A percentile compares a stretch with the other conserved stretches of the same genome.
Evolutionary conservation across 2,329 filamentous ascomycete genomes (phyloP).

Genomic region (Amesomyces nigricolor): DNA sequence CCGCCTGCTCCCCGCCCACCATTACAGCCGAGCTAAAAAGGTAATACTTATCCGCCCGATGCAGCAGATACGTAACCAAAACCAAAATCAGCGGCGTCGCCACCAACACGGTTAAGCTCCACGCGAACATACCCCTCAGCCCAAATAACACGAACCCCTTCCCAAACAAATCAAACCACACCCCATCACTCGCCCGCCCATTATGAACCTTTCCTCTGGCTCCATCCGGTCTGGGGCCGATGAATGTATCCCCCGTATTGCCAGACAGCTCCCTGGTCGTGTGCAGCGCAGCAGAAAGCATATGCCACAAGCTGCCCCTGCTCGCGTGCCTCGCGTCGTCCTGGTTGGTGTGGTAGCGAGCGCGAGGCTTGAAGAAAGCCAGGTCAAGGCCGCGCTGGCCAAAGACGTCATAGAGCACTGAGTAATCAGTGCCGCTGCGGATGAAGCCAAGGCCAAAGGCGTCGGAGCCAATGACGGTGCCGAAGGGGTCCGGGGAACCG

Average conservation of each 20-base stretch:
- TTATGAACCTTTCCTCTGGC: slow-evolving; percentile 58
- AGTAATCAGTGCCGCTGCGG: slow-evolving; percentile 83
- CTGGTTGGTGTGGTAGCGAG: slow-evolving; percentile 84
- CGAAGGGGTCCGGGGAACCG: slow-evolving; percentile 69
- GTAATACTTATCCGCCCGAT: slow-evolving; percentile 76
- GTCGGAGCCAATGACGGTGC: slow-evolving; percentile 74
- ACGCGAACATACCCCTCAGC: slow-evolving; percentile 78
- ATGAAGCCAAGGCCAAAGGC: slow-evolving; percentile 76
- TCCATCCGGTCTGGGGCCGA: slow-evolving; percentile 49
- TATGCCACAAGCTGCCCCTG: slow-evolving; percentile 75
- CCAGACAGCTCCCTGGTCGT: slow-evolving; percentile 68
- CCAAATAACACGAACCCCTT: slow-evolving; percentile 70
- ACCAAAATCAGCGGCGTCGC: slow-evolving; percentile 70
- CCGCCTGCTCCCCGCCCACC: slow-evolving; percentile 51
- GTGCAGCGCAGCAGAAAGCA: slow-evolving; percentile 77
- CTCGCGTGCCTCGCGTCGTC: slow-evolving; percentile 79
- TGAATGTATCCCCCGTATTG: slow-evolving; percentile 62
- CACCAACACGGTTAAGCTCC: slow-evolving; percentile 78
- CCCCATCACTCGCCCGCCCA: slow-evolving; percentile 61
- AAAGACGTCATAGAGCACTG: slow-evolving; percentile 69
- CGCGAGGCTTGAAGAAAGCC: slow-evolving; percentile 81
- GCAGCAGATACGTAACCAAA: slow-evolving; percentile 61
- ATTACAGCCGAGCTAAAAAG: slow-evolving; percentile 62
- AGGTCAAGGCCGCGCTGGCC: slow-evolving; percentile 86
- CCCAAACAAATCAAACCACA: slow-evolving; percentile 95